Evolutionary conservation across 257 asterid genomes (phyloP).

Genomic region (Nicotiana otophora): DNA sequence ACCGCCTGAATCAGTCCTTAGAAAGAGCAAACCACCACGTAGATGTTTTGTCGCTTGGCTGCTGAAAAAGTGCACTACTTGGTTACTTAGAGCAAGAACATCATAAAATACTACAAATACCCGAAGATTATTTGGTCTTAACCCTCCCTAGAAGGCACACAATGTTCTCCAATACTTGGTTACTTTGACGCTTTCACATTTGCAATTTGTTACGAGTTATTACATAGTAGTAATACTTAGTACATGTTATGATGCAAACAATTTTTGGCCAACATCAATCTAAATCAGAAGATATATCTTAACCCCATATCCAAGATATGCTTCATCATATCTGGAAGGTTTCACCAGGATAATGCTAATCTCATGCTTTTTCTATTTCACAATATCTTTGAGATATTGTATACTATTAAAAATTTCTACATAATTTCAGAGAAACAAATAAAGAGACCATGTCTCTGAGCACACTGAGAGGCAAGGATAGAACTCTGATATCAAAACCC

Average conservation of each 20-base stretch:
- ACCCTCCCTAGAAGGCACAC: neutral
- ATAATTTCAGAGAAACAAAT: neutral
- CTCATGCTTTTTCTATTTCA: neutral
- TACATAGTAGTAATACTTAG: neutral
- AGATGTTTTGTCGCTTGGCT: neutral
- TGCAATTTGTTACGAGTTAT: neutral
- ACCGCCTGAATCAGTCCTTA: neutral
- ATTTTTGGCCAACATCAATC: neutral
- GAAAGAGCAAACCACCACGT: neutral
- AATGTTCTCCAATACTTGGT: neutral
- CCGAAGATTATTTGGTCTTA: neutral
- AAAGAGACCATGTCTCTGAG: neutral
- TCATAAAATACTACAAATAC: neutral
- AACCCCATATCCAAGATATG: neutral
- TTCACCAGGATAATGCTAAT: neutral
- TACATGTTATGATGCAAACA: neutral
- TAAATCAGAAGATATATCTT: neutral
- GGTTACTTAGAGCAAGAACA: neutral
- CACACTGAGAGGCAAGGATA: neutral
- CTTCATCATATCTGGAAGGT: neutral
- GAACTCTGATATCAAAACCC: neutral
- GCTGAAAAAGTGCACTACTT: neutral
- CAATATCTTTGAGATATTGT: neutral
- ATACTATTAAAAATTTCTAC: neutral
- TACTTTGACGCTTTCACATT: neutral